Percentiles rank a stretch among this genome's conserved stretches.
Evolutionary conservation across 495 filamentous ascomycete genomes (phyloP).

Genomic region (Xylaria sp.): DNA sequence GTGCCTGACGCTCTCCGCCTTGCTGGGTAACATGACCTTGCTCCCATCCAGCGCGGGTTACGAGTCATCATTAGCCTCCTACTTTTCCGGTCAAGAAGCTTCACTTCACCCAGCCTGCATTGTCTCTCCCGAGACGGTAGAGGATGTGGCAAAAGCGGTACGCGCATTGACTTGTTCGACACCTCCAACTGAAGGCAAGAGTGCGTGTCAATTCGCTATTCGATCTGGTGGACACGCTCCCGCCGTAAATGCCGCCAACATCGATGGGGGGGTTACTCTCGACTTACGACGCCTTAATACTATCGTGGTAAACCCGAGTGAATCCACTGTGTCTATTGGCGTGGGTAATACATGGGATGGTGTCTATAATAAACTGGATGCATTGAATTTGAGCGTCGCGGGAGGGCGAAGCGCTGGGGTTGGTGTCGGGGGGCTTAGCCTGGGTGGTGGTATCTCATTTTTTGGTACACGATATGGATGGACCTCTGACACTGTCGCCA

Average conservation of each 20-base stretch:
- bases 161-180: constrained; percentile 30
- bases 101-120: constrained; percentile 47
- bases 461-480: constrained; percentile 56
- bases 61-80: constrained; percentile 33
- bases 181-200: constrained; percentile 15
- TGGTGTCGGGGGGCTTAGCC: constrained; percentile 65
- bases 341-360: constrained; percentile 59
- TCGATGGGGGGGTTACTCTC: constrained; percentile 61
- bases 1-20: background rate
- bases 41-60: constrained; percentile 5
- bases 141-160: constrained; percentile 50
- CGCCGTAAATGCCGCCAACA: constrained; percentile 54
- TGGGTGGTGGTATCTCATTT: constrained; percentile 64
- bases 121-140: constrained; percentile 44
- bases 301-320: constrained; percentile 43
- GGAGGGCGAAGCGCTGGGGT: constrained; percentile 63
- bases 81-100: background rate
- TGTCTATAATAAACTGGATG: constrained; percentile 58
- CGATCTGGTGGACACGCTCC: constrained; percentile 60
- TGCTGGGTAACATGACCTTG: background rate
- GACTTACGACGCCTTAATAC: constrained; percentile 55
- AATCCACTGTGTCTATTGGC: constrained; percentile 47
- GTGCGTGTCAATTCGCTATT: constrained; percentile 55
- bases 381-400: constrained; percentile 53
- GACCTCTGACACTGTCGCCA: constrained; percentile 57